Evolutionary conservation across 75 land plant genomes (phyloP), one percentile per base, ranked within the genome.

Genomic region (Picea glauca): DNA sequence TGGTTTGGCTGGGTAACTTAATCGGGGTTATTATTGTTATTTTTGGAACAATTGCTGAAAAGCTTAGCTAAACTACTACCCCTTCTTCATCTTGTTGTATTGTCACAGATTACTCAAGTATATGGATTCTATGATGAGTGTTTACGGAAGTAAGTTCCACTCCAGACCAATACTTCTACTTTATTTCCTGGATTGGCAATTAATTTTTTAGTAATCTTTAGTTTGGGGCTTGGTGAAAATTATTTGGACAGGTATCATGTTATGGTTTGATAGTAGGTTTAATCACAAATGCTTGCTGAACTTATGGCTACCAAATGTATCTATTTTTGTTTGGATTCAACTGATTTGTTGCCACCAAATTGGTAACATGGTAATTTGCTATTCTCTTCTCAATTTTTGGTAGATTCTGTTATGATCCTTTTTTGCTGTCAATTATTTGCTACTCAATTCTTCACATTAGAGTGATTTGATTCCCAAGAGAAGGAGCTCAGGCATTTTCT

Each of bases 81-180:
- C 56, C 15, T 40, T 40, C 9, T 13, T 17, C 33, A 76, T 64
- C 15, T 43, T 43, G 8, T 43, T 43, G 56, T 70, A 20, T 54
- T 54, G 59, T 83, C 83, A 88, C 96, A 96, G 98, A 94, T 96
- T 68, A 96, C 97, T 58, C 99, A 96, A 85, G 99, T 96, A 26
- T 96, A 96, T 81, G 98, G 97, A 57, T 96, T 94, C 72, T 92
- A 93, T 79, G 96, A 93, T 81, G 97, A 93, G 74, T 96, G 98
- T 82, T 84, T 95, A 20, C 76, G 96, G 67, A 91, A 91, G 98
- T 93, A 78, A 93, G 96, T 87, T 78, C 72, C 26, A 32, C 5
- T 23, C 23, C 15, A 32, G 11, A 12, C 17, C 35, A 5, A 5
- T 68, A 43, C 3, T 68, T 66, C 33, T 66, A 18, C 21, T 56